Conservation (phyloP, 371 early-diverging fungal genomes). For the Lichtheimia corymbifera region DNA sequence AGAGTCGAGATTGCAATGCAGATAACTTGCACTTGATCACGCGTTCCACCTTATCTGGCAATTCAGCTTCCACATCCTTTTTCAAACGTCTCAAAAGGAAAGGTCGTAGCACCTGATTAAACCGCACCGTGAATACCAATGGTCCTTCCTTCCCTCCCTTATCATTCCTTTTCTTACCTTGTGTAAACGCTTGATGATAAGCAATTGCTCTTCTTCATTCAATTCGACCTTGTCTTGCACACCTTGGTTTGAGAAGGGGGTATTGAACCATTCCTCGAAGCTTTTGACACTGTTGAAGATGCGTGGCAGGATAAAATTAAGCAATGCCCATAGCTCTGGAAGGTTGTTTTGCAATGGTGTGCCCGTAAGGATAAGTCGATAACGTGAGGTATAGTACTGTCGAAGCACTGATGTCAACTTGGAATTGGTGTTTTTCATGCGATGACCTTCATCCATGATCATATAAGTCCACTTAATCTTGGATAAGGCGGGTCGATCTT, state of each 20-base stretch:
- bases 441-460: conserved; percentile 99
- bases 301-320: conserved; percentile 97
- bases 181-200: conserved; percentile 97
- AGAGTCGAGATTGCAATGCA: conserved; percentile 78
- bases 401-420: conserved; percentile 85
- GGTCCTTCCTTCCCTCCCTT: neutral
- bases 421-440: conserved; percentile 95
- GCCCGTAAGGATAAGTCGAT: conserved; percentile 97
- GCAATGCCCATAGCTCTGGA: conserved; percentile 97
- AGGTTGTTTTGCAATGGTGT: conserved; percentile 99
- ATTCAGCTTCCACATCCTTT: conserved; percentile 98
- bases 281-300: conserved; percentile 94
- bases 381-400: conserved; percentile 83
- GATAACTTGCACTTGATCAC: conserved; percentile 94
- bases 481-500: conserved; percentile 81
- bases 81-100: conserved; percentile 98
- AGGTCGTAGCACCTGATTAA: conserved; percentile 83
- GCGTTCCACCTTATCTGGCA: conserved; percentile 98
- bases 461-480: conserved; percentile 94
- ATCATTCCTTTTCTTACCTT: conserved; percentile 52
- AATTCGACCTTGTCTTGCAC: conserved; percentile 88
- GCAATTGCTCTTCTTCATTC: conserved; percentile 97
- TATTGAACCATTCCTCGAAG: conserved; percentile 99
- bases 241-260: conserved; percentile 87
- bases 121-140: neutral